These are phyloP conservation scores for Yarrowia porcina DNA, from an alignment of 805 yeast genomes.

Conservation along the genomic window DNA sequence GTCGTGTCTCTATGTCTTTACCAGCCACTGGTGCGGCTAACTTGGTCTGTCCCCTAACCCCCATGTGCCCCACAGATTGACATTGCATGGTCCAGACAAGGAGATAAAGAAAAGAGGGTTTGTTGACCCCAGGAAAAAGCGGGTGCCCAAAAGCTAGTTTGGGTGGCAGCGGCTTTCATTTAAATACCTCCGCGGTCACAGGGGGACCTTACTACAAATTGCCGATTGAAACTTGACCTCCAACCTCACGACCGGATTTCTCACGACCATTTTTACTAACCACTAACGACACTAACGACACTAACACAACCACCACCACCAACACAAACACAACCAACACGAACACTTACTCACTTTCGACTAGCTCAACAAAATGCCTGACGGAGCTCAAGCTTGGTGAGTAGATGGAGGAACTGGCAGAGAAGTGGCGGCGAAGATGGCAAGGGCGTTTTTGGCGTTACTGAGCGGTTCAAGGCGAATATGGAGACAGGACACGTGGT, in stretches of 20 bases:
- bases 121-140: conserved; percentile 25
- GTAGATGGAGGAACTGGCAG: no score
- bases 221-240: no score
- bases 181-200: conserved; percentile 3
- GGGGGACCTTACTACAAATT: neutral
- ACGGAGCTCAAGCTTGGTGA: conserved; percentile 43
- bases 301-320: neutral
- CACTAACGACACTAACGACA: neutral
- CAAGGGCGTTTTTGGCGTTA: no score
- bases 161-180: neutral
- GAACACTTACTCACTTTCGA: neutral
- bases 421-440: no score
- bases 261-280: no score
- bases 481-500: no score
- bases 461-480: no score
- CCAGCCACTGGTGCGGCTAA: conserved; percentile 8
- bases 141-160: neutral
- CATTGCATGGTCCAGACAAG: conserved; percentile 10
- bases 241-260: no score
- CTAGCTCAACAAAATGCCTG: conserved; percentile 36
- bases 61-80: conserved; percentile 23
- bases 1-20: neutral
- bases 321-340: neutral
- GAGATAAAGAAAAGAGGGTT: conserved; percentile 17
- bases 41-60: neutral